phyloP scores from a whole-genome alignment of 1,139 yeast species.

The Debaryomyces sp. region DNA sequence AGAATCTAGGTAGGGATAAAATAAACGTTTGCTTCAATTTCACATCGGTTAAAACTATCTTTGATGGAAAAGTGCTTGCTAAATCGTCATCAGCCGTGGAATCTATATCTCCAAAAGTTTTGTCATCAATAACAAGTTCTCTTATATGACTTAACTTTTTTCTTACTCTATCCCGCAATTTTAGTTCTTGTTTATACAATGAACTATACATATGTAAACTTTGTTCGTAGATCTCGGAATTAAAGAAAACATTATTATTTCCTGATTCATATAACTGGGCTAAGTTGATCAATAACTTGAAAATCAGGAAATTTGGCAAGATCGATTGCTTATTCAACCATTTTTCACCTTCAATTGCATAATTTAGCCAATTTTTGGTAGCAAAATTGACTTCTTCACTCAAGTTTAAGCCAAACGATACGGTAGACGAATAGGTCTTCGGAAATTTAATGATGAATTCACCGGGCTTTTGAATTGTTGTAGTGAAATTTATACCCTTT shows the following conservation, averaged over 20 bases:
- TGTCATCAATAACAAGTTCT: conserved; percentile 40
- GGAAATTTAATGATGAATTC: conserved; percentile 63
- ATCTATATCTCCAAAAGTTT: conserved; percentile 29
- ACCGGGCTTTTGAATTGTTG: conserved; percentile 59
- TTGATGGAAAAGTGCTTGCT: conserved; percentile 53
- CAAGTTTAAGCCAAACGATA: conserved; percentile 58
- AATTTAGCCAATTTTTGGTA: conserved; percentile 57
- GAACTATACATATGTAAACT: conserved; percentile 34
- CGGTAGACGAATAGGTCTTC: conserved; percentile 48
- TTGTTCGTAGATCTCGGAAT: conserved; percentile 29
- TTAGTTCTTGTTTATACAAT: conserved; percentile 42
- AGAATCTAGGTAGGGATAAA: conserved; percentile 49
- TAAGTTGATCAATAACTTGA: conserved; percentile 49
- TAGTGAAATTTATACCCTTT: conserved; percentile 49
- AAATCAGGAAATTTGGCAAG: conserved; percentile 53
- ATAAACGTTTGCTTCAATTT: conserved; percentile 31
- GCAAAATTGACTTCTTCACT: conserved; percentile 62
- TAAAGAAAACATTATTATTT: conserved; percentile 27
- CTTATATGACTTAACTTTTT: conserved; percentile 27
- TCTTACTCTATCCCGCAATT: conserved; percentile 39
- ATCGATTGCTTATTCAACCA: conserved; percentile 57
- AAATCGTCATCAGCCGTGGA: conserved; percentile 56
- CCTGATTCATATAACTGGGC: conserved; percentile 45
- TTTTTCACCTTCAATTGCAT: conserved; percentile 49
- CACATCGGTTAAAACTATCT: conserved; percentile 41